Percentiles rank a stretch among this genome's conserved stretches.
These are phyloP conservation scores for Mortierella polycephala DNA, from an alignment of 371 early-diverging fungal species.

Conservation along the genomic window DNA sequence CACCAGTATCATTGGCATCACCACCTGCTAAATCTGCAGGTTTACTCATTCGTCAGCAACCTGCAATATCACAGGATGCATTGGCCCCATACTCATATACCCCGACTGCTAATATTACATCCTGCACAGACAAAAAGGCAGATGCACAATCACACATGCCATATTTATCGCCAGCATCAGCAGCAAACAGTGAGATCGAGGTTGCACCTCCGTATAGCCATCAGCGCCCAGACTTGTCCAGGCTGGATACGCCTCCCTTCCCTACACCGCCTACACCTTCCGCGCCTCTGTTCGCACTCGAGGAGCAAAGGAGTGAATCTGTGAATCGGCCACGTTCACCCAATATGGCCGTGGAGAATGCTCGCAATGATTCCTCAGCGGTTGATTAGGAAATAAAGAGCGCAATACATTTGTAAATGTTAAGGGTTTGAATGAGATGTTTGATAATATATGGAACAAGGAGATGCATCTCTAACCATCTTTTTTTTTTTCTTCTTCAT, in stretches of 20 bases:
- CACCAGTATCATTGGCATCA: too few relatives aligned
- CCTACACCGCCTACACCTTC: conserved; percentile 11
- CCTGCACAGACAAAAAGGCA: too few relatives aligned
- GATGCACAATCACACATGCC: not conserved
- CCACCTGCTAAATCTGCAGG: too few relatives aligned
- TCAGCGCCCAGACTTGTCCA: not conserved
- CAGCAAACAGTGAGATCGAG: not conserved
- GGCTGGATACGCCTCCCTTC: not conserved
- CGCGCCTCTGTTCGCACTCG: not conserved
- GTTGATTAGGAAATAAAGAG: too few relatives aligned
- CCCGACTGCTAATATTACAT: not conserved
- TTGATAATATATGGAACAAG: too few relatives aligned
- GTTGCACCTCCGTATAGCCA: conserved; percentile 6
- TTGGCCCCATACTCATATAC: too few relatives aligned
- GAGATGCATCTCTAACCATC: too few relatives aligned
- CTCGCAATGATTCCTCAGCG: not conserved
- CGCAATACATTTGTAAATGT: too few relatives aligned
- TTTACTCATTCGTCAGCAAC: too few relatives aligned
- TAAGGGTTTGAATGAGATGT: too few relatives aligned
- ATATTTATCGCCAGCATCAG: not conserved
- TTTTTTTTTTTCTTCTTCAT: not conserved
- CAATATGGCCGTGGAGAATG: not conserved
- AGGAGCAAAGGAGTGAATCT: not conserved
- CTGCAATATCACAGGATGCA: too few relatives aligned
- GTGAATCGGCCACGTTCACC: not conserved